phyloP scores from a whole-genome alignment of 768 basidiomycete genomes.

The Sporobolomyces pararoseus region DNA sequence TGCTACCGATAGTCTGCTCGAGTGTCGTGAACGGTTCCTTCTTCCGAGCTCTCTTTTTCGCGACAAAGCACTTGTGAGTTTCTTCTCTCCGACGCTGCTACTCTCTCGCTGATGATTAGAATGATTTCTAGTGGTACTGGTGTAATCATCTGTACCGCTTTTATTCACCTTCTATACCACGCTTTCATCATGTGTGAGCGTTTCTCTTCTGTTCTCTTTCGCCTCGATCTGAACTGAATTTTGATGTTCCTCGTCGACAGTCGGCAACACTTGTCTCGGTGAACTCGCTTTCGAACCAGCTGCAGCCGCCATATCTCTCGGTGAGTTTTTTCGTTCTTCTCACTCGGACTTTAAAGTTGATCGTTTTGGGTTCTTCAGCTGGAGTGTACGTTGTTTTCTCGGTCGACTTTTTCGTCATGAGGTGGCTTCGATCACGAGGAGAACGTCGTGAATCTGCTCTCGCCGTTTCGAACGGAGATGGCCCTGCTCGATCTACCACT shows the following conservation, averaged over 20 bases:
- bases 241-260: not conserved
- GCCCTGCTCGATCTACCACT: not conserved
- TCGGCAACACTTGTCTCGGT: constrained; percentile 48
- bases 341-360: no score
- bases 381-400: constrained; percentile 46
- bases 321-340: constrained; percentile 28
- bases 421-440: constrained; percentile 33
- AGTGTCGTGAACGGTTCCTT: not conserved
- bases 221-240: no score
- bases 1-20: constrained; percentile 28
- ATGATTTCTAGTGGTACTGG: constrained; percentile 43
- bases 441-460: not conserved
- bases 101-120: no score
- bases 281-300: constrained; percentile 48
- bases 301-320: constrained; percentile 49
- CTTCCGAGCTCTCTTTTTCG: constrained; percentile 30
- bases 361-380: no score
- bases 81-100: not conserved
- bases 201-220: not conserved
- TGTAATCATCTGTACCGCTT: constrained; percentile 49
- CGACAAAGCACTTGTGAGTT: constrained; percentile 34
- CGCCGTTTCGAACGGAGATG: constrained; percentile 7
- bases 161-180: constrained; percentile 49
- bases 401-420: constrained; percentile 48
- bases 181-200: constrained; percentile 48